Evolutionary conservation across 2,329 filamentous ascomycete species (phyloP), one percentile per base, ranked within the genome.

Genomic region (Beauveria caledonica): DNA sequence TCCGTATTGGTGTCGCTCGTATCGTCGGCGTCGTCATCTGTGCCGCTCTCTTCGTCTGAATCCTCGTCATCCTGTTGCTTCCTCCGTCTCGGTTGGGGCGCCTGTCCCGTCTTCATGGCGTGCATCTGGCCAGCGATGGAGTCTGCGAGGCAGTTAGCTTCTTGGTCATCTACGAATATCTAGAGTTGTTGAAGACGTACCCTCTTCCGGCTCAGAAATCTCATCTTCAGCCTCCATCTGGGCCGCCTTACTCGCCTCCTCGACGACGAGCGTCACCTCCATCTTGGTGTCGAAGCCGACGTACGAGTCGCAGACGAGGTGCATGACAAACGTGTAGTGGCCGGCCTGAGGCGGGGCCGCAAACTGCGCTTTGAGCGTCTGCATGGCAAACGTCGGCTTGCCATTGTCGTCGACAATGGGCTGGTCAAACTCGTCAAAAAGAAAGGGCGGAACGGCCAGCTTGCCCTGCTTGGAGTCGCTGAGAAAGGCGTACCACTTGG

Each of bases 321-420:
- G 88, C 86, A 97, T 89, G 63, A 92, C 88, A 71, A 99, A 99
- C 1, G 89, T 92, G 77, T 96, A 99, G 73, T 92, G 88, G 50
- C 93, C 94, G 5, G 90, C 84, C 71, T 96, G 90, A 25, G 93
- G 92, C 48, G 94, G 94, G 1, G 94, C 93, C 65, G 93, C 90
- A 74, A 99, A 99, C 73, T 97, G 91, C 73, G 95, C 93, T 80
- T 96, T 97, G 69, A 97, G 80, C 3, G 94, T 99, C 74, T 97
- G 92, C 77, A 99, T 87, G 68, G 92, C 88, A 77, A 90, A 99
- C 2, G 94, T 97, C 2, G 93, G 93, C 71, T 89, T 89, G 67
- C 89, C 91, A 63, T 86, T 82, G 45, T 85, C 86, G 66, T 89
- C 86, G 64, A 94, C 89, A 36, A 97, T 86, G 33, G 91, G 89